Percentiles rank a stretch among this genome's conserved stretches.
Conservation (phyloP, 1,284 basidiomycete species). For the Farysia itapuensis region DNA sequence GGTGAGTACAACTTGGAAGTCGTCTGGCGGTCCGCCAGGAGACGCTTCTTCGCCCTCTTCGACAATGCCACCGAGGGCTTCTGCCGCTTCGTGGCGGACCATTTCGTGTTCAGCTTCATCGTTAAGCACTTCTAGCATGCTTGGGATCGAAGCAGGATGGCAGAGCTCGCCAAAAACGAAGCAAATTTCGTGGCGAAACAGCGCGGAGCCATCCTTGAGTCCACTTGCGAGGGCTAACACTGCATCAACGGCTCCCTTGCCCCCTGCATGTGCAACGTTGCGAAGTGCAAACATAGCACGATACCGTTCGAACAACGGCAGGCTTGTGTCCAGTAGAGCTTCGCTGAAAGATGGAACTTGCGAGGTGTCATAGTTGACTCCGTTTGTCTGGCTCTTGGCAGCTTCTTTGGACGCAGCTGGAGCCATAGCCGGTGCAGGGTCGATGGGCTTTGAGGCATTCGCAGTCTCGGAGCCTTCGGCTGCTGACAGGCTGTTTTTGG, state of each 20-base stretch:
- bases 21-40: conserved; percentile 24
- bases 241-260: conserved; percentile 63
- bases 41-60: conserved; percentile 67
- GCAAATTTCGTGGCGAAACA: conserved; percentile 50
- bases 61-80: conserved; percentile 93
- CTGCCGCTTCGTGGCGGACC: conserved; percentile 98
- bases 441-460: conserved; percentile 87
- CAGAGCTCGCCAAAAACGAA: conserved; percentile 93
- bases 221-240: conserved; percentile 88
- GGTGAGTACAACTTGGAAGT: conserved; percentile 68
- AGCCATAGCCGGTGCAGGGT: conserved; percentile 77
- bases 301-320: conserved; percentile 89
- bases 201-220: conserved; percentile 64
- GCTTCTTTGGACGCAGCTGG: conserved; percentile 43
- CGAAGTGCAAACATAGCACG: conserved; percentile 97
- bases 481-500: conserved; percentile 13
- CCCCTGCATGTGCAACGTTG: conserved; percentile 51
- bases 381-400: conserved; percentile 7
- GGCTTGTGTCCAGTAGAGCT: conserved; percentile 70
- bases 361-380: conserved; percentile 59
- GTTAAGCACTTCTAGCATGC: conserved; percentile 76
- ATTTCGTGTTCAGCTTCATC: conserved; percentile 82
- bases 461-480: conserved; percentile 31
- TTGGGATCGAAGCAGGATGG: conserved; percentile 83
- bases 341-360: conserved; percentile 65